Percentiles rank a stretch among this genome's conserved stretches.
These are phyloP conservation scores for Lasiosphaeriaceae sp. DNA, from an alignment of 495 filamentous ascomycete genomes.

Conservation along the genomic window DNA sequence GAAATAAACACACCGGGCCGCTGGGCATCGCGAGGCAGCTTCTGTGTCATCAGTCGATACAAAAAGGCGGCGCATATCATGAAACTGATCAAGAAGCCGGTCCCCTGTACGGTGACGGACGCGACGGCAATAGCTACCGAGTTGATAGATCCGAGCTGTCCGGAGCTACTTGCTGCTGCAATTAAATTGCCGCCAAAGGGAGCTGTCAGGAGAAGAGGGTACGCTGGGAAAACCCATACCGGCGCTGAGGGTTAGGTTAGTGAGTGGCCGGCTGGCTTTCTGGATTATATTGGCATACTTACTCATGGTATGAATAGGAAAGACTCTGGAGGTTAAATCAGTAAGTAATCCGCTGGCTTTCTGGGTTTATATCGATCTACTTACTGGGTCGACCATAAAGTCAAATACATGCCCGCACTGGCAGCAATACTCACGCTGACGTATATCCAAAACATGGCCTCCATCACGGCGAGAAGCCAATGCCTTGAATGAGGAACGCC, in stretches of 20 bases:
- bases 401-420: constrained; percentile 67
- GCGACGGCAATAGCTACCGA: constrained; percentile 65
- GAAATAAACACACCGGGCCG: constrained; percentile 82
- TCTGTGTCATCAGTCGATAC: constrained; percentile 88
- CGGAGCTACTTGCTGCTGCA: constrained; percentile 31
- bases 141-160: constrained; percentile 37
- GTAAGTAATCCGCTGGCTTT: no score
- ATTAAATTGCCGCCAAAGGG: constrained; percentile 69
- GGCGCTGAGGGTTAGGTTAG: constrained; percentile 48
- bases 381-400: constrained; percentile 60
- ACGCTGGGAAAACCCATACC: constrained; percentile 88
- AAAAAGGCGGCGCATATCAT: constrained; percentile 86
- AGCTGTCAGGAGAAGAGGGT: constrained; percentile 76
- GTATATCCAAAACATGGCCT: constrained; percentile 72
- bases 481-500: constrained; percentile 60
- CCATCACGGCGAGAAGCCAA: constrained; percentile 64
- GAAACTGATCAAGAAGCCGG: constrained; percentile 78
- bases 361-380: no score
- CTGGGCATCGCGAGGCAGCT: constrained; percentile 70
- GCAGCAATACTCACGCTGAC: constrained; percentile 58
- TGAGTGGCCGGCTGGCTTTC: no score
- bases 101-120: constrained; percentile 71
- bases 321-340: constrained; percentile 40
- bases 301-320: constrained; percentile 83
- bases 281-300: no score